Evolutionary conservation across 352 stramenopile genomes (phyloP).

Genomic region (Phytophthora colocasiae): DNA sequence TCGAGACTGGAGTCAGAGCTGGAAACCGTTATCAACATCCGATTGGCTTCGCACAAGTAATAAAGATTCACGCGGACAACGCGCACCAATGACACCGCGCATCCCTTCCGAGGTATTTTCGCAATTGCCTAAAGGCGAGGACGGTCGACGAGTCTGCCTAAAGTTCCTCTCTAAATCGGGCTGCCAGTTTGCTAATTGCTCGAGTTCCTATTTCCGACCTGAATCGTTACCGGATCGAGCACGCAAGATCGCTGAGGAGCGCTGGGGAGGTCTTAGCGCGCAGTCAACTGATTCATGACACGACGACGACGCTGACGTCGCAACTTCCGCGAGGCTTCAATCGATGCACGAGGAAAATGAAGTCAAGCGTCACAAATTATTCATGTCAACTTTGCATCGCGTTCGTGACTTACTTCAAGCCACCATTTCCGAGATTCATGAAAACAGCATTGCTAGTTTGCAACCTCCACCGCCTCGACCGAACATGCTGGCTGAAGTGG

Average conservation of each 20-base stretch:
- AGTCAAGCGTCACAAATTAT: no score
- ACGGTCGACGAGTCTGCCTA: conserved; percentile 7
- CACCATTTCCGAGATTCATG: no score
- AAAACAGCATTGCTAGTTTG: background rate
- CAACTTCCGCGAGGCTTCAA: no score
- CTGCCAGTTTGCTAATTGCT: conserved; percentile 12
- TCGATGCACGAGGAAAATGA: no score
- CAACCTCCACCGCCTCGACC: no score
- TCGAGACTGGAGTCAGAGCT: no score
- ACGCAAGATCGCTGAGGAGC: background rate
- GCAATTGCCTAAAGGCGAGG: background rate
- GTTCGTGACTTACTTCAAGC: no score
- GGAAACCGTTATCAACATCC: background rate
- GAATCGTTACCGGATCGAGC: background rate
- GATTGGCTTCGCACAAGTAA: background rate
- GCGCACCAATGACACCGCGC: background rate
- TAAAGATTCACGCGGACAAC: background rate
- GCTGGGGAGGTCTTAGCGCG: conserved; percentile 1
- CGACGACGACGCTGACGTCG: no score
- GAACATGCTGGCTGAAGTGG: background rate
- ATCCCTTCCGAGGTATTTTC: background rate
- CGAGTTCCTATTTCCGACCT: conserved; percentile 13
- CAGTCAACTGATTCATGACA: conserved; percentile 15
- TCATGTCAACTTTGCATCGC: no score
- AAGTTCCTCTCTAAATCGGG: conserved; percentile 9